Evolutionary conservation across 2,329 filamentous ascomycete species (phyloP).

Genomic region (Diaporthe eres): DNA sequence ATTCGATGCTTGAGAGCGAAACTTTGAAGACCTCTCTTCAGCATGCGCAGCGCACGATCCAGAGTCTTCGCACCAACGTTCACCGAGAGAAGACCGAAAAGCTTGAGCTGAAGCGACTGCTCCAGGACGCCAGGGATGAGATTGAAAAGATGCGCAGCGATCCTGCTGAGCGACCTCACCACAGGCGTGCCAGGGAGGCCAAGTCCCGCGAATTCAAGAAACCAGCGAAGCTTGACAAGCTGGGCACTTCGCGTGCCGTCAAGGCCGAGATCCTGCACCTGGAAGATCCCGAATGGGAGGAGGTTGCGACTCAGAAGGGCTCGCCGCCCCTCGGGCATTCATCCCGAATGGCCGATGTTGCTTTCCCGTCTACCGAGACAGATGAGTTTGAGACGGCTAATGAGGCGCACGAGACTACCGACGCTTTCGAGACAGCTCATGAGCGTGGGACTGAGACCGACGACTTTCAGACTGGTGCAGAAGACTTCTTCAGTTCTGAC

Average conservation of each 20-base stretch:
- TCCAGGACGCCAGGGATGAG: slow-evolving; percentile 95
- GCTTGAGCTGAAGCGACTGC: slow-evolving; percentile 92
- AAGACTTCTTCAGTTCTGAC: slow-evolving; percentile 81
- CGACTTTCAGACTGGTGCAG: slow-evolving; percentile 93
- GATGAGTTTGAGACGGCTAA: slow-evolving; percentile 87
- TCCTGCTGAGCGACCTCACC: slow-evolving; percentile 49
- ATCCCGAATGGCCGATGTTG: slow-evolving; percentile 38
- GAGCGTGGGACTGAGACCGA: slow-evolving; percentile 91
- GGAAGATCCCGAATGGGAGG: slow-evolving; percentile 92
- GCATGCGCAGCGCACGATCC: slow-evolving; percentile 96
- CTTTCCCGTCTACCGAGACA: slow-evolving; percentile 55
- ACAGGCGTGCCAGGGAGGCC: slow-evolving; percentile 73
- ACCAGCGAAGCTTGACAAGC: slow-evolving; percentile 72
- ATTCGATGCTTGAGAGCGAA: slow-evolving; percentile 93
- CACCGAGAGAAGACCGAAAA: slow-evolving; percentile 99
- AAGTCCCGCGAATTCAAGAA: slow-evolving; percentile 84
- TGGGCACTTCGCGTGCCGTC: slow-evolving; percentile 81
- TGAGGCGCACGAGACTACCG: slow-evolving; percentile 83
- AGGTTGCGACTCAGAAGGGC: slow-evolving; percentile 60
- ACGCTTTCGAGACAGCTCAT: slow-evolving; percentile 78
- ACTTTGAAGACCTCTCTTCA: slow-evolving; percentile 94
- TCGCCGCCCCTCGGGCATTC: slow-evolving; percentile 40
- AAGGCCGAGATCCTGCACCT: slow-evolving; percentile 85
- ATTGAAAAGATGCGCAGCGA: slow-evolving; percentile 79
- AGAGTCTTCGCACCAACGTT: slow-evolving; percentile 93